These are phyloP conservation scores for Venturiaceae sp. DNA, from an alignment of 2,329 filamentous ascomycete species.

Conservation along the genomic window DNA sequence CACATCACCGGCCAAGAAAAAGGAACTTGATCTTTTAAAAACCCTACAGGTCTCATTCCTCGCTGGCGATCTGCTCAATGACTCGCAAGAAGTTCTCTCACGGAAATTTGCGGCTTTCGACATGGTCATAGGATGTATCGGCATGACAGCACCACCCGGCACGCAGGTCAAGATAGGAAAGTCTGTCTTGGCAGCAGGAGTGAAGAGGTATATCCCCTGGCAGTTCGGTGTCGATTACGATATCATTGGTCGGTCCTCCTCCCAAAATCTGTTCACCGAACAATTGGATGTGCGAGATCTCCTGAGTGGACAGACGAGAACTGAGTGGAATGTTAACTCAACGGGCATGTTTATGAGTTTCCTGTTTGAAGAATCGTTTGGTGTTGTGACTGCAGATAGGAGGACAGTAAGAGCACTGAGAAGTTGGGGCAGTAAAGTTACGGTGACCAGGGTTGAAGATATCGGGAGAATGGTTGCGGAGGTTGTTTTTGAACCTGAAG, in stretches of 20 bases:
- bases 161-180: constrained; percentile 47
- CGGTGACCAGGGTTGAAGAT: too few species aligned
- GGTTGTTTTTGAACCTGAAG: too few species aligned
- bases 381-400: too few species aligned
- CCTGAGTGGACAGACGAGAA: constrained; percentile 32
- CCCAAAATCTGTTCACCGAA: constrained; percentile 55
- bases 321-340: constrained; percentile 38
- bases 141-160: constrained; percentile 45
- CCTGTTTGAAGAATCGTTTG: too few species aligned
- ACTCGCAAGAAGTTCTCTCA: too few species aligned
- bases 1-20: too few species aligned
- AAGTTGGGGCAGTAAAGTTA: too few species aligned
- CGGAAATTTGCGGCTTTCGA: constrained; percentile 33
- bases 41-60: too few species aligned
- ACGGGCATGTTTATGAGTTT: constrained; percentile 58
- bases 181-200: constrained; percentile 41
- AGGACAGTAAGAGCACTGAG: too few species aligned
- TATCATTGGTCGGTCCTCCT: constrained; percentile 44
- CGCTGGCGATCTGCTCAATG: too few species aligned
- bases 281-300: constrained; percentile 48
- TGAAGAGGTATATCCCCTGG: constrained; percentile 52
- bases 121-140: constrained; percentile 47
- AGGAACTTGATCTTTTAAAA: too few species aligned
- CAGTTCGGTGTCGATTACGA: constrained; percentile 64
- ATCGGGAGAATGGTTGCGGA: too few species aligned